phyloP scores from a whole-genome alignment of 768 basidiomycete genomes.

The Chlorophyllum brunneum region DNA sequence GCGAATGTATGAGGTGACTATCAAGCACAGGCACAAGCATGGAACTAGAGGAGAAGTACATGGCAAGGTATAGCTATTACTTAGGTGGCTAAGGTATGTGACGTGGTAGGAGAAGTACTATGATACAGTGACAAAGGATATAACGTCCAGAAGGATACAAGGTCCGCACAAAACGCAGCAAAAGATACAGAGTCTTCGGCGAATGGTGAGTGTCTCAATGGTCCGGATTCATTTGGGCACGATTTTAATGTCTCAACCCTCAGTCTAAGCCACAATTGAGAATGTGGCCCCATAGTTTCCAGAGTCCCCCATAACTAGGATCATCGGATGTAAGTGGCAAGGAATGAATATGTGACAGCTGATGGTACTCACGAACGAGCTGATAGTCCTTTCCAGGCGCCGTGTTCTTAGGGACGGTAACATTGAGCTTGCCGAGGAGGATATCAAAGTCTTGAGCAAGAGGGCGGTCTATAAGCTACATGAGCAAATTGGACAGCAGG shows the following conservation, averaged over 20 bases:
- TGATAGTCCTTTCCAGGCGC: conserved; percentile 35
- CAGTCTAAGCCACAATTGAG: conserved; percentile 33
- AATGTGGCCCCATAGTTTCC: conserved; percentile 45
- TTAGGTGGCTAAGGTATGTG: neutral
- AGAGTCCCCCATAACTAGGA: conserved; percentile 51
- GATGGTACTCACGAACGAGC: conserved; percentile 36
- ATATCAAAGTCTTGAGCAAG: conserved; percentile 37
- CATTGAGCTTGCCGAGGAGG: conserved; percentile 26
- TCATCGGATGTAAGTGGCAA: neutral
- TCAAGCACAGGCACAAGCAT: neutral
- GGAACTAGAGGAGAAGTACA: neutral
- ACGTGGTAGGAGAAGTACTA: conserved; percentile 4
- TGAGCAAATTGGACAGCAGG: neutral
- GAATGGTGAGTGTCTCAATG: neutral
- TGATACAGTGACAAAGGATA: conserved; percentile 10
- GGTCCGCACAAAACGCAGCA: neutral
- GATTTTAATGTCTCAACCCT: neutral
- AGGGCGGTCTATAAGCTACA: conserved; percentile 23
- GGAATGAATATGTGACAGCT: neutral
- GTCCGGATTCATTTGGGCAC: neutral
- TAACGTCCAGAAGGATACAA: conserved; percentile 8
- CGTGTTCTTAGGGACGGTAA: conserved; percentile 36
- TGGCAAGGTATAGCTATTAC: neutral
- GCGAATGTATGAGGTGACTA: neutral
- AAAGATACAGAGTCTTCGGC: neutral